Evolutionary conservation across 495 filamentous ascomycete genomes (phyloP).

Genomic region (Hypoxylon rickii): DNA sequence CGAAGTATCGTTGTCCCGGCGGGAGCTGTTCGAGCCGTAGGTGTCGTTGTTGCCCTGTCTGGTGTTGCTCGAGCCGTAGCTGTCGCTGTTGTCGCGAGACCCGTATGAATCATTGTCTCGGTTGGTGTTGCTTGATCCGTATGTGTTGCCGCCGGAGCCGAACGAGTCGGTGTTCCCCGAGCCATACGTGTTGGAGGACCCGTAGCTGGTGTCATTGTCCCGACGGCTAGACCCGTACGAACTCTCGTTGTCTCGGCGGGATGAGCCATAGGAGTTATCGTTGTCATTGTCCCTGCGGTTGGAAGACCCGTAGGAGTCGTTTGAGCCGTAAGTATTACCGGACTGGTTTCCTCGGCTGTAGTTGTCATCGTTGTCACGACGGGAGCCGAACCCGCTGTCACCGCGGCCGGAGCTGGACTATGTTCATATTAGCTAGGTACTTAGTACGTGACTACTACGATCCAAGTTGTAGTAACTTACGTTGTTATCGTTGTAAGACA

Average conservation of each 20-base stretch:
- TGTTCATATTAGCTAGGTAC: slow-evolving; percentile 18
- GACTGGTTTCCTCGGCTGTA: slow-evolving; percentile 16
- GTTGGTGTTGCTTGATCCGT: slow-evolving; percentile 27
- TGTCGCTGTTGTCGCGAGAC: slow-evolving; percentile 16
- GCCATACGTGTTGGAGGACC: slow-evolving; percentile 5
- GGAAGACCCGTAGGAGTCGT: not conserved
- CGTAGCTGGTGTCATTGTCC: not conserved
- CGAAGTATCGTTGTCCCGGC: slow-evolving; percentile 11
- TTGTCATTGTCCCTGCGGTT: slow-evolving; percentile 4
- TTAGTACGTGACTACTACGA: too few species aligned
- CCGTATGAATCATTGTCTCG: slow-evolving; percentile 22
- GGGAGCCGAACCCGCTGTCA: slow-evolving; percentile 19
- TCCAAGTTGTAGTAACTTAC: too few species aligned
- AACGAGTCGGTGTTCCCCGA: slow-evolving; percentile 10
- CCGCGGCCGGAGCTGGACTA: slow-evolving; percentile 32
- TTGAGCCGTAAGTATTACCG: slow-evolving; percentile 15
- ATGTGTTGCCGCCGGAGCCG: slow-evolving; percentile 22
- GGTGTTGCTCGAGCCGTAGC: slow-evolving; percentile 33
- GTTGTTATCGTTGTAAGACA: slow-evolving; percentile 38
- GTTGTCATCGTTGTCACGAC: slow-evolving; percentile 44
- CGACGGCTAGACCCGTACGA: not conserved
- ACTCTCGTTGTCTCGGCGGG: slow-evolving; percentile 30
- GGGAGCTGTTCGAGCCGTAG: slow-evolving; percentile 1
- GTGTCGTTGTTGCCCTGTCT: slow-evolving; percentile 1
- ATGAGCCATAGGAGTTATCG: slow-evolving; percentile 22